Evolutionary conservation across 1,284 basidiomycete genomes (phyloP).

Genomic region (Puccinia coronata): DNA sequence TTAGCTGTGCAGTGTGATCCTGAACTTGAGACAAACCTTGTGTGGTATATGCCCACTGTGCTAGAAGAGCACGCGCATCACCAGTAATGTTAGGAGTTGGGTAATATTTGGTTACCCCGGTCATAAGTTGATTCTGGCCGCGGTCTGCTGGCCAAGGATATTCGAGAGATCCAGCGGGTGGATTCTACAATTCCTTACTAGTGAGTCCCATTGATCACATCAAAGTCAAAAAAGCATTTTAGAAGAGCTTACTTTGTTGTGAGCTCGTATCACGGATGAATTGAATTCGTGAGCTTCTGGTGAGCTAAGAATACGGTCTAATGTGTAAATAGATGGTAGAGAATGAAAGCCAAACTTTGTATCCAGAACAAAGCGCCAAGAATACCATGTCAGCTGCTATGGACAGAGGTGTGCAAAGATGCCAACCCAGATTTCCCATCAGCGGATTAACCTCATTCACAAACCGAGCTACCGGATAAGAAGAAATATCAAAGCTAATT

Average conservation of each 20-base stretch:
- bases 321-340: constrained; percentile 68
- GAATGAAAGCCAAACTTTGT: constrained; percentile 68
- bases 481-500: constrained; percentile 65
- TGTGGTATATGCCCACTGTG: constrained; percentile 52
- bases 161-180: not conserved
- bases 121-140: constrained; percentile 52
- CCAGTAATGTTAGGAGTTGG: constrained; percentile 43
- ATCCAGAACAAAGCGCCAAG: not conserved
- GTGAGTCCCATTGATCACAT: too few relatives aligned
- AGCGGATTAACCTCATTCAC: constrained; percentile 62
- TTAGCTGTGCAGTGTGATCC: too few relatives aligned
- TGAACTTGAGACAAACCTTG: constrained; percentile 57
- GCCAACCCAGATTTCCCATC: not conserved
- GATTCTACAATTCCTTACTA: too few relatives aligned
- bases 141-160: constrained; percentile 54
- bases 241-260: constrained; percentile 63
- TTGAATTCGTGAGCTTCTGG: constrained; percentile 66
- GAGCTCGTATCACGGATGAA: constrained; percentile 66
- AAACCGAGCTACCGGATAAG: constrained; percentile 66
- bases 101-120: constrained; percentile 51
- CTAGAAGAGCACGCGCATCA: constrained; percentile 32
- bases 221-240: too few relatives aligned
- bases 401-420: not conserved
- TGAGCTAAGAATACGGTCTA: constrained; percentile 66
- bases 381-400: not conserved